Evolutionary conservation across 192 early-diverging fungal genomes (phyloP).

Genomic region (Backusella circina): DNA sequence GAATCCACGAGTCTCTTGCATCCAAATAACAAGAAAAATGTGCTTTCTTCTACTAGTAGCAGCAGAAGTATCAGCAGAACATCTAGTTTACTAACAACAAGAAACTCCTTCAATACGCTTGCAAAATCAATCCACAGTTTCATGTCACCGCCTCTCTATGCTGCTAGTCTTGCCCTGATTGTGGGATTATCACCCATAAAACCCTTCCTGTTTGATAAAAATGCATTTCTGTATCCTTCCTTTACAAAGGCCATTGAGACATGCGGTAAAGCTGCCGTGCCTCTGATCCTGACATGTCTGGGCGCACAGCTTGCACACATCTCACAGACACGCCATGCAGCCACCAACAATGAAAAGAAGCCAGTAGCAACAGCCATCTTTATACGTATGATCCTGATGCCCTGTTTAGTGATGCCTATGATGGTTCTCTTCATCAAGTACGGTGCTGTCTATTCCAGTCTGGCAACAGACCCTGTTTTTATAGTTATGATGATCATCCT

Average conservation of each 20-base stretch:
- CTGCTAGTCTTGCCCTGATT: slow-evolving; percentile 60
- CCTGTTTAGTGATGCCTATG: slow-evolving; percentile 35
- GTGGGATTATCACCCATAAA: slow-evolving; percentile 68
- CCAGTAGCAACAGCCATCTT: slow-evolving; percentile 31
- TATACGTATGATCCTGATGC: slow-evolving; percentile 37
- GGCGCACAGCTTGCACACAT: slow-evolving; percentile 57
- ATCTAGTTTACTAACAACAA: not conserved
- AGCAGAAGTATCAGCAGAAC: not conserved
- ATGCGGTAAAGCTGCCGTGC: slow-evolving; percentile 76
- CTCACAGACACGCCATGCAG: slow-evolving; percentile 5
- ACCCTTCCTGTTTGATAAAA: slow-evolving; percentile 53
- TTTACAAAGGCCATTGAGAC: slow-evolving; percentile 66
- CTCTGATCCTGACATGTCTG: slow-evolving; percentile 71
- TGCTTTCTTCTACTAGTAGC: not conserved
- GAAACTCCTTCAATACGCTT: not conserved
- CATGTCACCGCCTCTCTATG: slow-evolving; percentile 71
- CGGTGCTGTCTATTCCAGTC: slow-evolving; percentile 29
- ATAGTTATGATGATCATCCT: slow-evolving; percentile 61
- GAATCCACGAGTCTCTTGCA: not conserved
- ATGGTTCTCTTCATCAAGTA: slow-evolving; percentile 30
- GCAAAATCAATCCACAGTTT: slow-evolving; percentile 19
- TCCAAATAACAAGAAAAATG: not conserved
- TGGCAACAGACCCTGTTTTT: slow-evolving; percentile 66
- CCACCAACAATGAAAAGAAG: slow-evolving; percentile 18
- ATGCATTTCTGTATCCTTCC: slow-evolving; percentile 46